Evolutionary conservation across 306 rosid species (phyloP).

Genomic region (Ormosia semicastrata): DNA sequence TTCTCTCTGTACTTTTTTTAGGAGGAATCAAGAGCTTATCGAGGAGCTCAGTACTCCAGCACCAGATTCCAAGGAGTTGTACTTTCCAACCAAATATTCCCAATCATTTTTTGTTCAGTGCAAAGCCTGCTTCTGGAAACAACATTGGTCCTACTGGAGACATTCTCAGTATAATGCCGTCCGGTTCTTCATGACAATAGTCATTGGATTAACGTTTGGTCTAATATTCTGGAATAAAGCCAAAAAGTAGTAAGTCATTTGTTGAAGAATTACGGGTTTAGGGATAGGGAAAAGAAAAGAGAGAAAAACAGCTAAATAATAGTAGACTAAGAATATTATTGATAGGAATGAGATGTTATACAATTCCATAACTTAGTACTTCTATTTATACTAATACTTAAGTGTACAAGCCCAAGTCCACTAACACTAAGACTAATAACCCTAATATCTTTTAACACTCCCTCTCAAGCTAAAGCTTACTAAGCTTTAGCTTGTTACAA

Average conservation of each 20-base stretch:
- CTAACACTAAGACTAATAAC: too few species aligned
- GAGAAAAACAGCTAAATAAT: too few species aligned
- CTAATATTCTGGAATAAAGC: constrained; percentile 54
- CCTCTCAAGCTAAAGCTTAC: too few species aligned
- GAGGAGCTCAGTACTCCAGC: constrained; percentile 42
- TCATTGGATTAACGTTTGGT: constrained; percentile 47
- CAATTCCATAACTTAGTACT: too few species aligned
- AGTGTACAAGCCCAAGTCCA: too few species aligned
- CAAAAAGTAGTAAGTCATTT: constrained; percentile 33
- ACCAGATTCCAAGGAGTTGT: constrained; percentile 38
- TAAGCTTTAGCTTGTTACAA: too few species aligned
- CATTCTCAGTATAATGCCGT: constrained; percentile 44
- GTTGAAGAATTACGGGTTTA: too few species aligned
- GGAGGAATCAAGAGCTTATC: constrained; percentile 46
- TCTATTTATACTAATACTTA: too few species aligned
- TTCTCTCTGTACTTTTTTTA: not conserved
- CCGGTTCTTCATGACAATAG: constrained; percentile 40
- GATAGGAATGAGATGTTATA: too few species aligned
- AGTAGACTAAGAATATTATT: too few species aligned
- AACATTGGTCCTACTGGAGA: constrained; percentile 61
- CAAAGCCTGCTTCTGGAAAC: constrained; percentile 43
- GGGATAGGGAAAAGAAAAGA: too few species aligned
- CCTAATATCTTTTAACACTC: too few species aligned
- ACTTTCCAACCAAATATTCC: constrained; percentile 54
- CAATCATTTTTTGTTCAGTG: constrained; percentile 45